A percentile compares a stretch with the other conserved stretches of the same genome.
phyloP scores from a whole-genome alignment of 345 rosid genomes.

The Corymbia maculata region DNA sequence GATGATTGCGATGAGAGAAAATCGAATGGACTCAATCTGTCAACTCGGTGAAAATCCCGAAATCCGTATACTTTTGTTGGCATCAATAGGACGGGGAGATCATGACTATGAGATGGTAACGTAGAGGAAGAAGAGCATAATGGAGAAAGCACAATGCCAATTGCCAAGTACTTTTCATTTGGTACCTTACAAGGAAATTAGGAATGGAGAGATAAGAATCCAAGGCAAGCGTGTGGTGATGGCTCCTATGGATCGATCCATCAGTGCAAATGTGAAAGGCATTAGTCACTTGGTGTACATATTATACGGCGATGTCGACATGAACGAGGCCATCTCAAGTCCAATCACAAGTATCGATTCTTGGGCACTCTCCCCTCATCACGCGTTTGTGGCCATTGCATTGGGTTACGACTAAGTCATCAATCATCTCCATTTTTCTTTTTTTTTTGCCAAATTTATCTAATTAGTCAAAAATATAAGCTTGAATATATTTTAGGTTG shows the following conservation, averaged over 20 bases:
- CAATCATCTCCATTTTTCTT: not conserved
- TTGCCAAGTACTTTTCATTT: not conserved
- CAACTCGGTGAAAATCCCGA: not conserved
- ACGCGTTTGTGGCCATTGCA: not conserved
- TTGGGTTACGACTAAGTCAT: not conserved
- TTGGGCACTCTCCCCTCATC: not conserved
- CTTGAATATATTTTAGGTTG: not conserved
- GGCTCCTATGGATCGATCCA: not conserved
- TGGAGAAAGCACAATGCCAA: not conserved
- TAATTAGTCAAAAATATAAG: not conserved
- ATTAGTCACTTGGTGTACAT: not conserved
- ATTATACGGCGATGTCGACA: not conserved
- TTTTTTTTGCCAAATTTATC: not conserved
- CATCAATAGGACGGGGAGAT: not conserved
- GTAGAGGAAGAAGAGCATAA: not conserved
- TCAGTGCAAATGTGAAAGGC: not conserved
- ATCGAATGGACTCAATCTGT: not conserved
- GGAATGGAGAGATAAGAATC: not conserved
- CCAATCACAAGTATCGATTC: not conserved
- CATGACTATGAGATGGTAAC: not conserved
- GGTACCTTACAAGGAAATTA: not conserved
- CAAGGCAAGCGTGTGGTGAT: not conserved
- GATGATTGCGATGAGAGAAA: not conserved
- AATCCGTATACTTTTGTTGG: not conserved
- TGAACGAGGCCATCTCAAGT: not conserved